A percentile compares a stretch with the other conserved stretches of the same genome.
Evolutionary conservation across 2,329 filamentous ascomycete genomes (phyloP).

Genomic region (Pseudovirgaria hyperparasitica): DNA sequence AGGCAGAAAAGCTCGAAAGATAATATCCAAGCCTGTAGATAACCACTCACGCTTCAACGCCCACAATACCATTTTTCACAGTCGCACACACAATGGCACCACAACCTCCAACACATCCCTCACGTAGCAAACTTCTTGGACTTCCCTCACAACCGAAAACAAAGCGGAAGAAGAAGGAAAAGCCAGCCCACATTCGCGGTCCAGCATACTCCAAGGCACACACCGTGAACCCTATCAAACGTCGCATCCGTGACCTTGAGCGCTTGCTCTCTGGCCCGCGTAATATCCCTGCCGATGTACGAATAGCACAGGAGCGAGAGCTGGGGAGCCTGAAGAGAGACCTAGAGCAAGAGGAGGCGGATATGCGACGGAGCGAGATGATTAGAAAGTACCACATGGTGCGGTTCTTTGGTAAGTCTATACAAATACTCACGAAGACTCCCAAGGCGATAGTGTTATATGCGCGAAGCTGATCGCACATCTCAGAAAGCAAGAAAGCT

Average conservation of each 20-base stretch:
- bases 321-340: conserved; percentile 53
- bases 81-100: too few species aligned
- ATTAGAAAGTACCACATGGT: conserved; percentile 74
- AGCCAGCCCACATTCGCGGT: conserved; percentile 6
- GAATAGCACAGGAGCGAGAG: conserved; percentile 59
- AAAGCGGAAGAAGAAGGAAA: conserved; percentile 7
- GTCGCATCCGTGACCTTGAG: conserved; percentile 56
- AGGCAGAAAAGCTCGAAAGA: too few species aligned
- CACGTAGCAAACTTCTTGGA: too few species aligned
- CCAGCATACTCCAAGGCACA: conserved; percentile 14
- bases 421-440: too few species aligned
- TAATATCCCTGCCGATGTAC: conserved; percentile 51
- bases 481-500: conserved; percentile 58
- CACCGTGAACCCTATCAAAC: conserved; percentile 51
- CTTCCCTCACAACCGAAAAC: background rate
- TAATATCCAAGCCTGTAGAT: too few species aligned
- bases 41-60: too few species aligned
- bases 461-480: conserved; percentile 6
- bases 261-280: conserved; percentile 49
- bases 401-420: conserved; percentile 60
- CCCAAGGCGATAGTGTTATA: conserved; percentile 1
- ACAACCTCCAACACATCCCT: too few species aligned
- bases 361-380: conserved; percentile 54
- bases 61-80: too few species aligned
- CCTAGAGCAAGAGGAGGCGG: conserved; percentile 41